Base-by-base conservation (phyloP, 805 yeast species). In the Wickerhamomyces sydowiorum region DNA sequence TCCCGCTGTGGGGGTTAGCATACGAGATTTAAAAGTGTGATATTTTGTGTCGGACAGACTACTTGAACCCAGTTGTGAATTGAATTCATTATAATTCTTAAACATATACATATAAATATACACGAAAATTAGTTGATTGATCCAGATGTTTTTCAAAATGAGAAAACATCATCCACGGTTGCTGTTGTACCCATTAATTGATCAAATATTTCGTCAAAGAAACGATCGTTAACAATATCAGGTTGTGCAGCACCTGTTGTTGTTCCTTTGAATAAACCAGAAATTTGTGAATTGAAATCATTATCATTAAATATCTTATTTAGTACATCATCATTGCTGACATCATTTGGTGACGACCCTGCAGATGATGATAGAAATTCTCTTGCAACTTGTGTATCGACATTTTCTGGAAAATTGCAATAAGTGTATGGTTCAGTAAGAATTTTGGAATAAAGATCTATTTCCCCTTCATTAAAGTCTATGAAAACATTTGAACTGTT, bases 401-500 rank as follows among this genome's bases (percentile, higher is more conserved):
- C 23, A 31, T 40, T 31, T 3, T 9, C 14, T 17, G n/a, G 24
- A 22, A 46, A 25, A 45, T 39, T 44, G 43, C 35, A 21, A 36
- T 36, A 27, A 18, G 27, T 15, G n/a, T 24, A n/a, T 7, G 25
- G 7, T 3, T 28, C 31, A 5, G 17, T 17, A 17, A 36, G 13
- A 12, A 22, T 13, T 10, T 33, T 17, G 6, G 18, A 13, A 20
- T 22, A 34, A 22, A 21, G 35, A 15, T n/a, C 15, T 3, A 42
- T 24, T 7, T 37, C 40, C 8, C n/a, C 8, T 13, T 21, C 20
- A 12, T 35, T n/a, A n/a, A 38, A 29, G 12, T 38, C 34, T 3
- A 30, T 7, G 4, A 28, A 28, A 3, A 42, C 7, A 28, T 51
- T 51, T 7, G 44, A 15, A 38, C 34, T 41, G 35, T 51, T 42